Evolutionary conservation across 1,139 yeast species (phyloP), one percentile per base, ranked within the genome.

Genomic region (Kodamaea plutei): DNA sequence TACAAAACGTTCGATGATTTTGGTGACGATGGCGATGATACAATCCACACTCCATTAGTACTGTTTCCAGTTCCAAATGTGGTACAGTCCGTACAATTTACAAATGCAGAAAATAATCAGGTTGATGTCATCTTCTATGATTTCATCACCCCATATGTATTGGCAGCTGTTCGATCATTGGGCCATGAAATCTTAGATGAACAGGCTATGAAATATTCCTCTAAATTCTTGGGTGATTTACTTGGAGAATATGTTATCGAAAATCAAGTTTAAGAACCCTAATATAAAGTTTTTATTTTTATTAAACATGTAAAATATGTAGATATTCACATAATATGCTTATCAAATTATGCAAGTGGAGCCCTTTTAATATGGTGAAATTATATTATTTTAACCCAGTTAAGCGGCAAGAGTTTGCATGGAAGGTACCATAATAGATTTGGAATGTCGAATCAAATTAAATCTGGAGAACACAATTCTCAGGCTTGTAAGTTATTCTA

Each of bases 1-100:
- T 84, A 84, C 46, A 79, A 78, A 0, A 88, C 98, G 0, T 50
- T 60, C 30, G 98, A 91, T 52, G 97, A 88, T 48, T 69, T 73
- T 45, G 97, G 96, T 0, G 55, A 63, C 38, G 77, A 76, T 40
- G 98, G 98, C 10, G 98, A 91, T 50, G 97, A 91, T 49, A 87
- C 95, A 0, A 62, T 71, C 2, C 98, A 91, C 55, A 67, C 64
- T 34, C 72, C 83, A 2, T 72, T 82, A 34, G 63, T 65, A 0
- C 64, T 69, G 37, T 80, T 69, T 48, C 72, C 71, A 4, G 64
- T 84, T 4, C 95, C 96, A 3, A 87, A 85, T 45, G 93, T 85
- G 5, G 76, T 89, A 11, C 82, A 77, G 45, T 58, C 80, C 2
- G 48, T 42, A 8, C 56, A 58, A 33, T 37, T 57, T 13, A 33